These are phyloP conservation scores for Aspergillus amoenus DNA, from an alignment of 2,329 filamentous ascomycete genomes.

Conservation along the genomic window DNA sequence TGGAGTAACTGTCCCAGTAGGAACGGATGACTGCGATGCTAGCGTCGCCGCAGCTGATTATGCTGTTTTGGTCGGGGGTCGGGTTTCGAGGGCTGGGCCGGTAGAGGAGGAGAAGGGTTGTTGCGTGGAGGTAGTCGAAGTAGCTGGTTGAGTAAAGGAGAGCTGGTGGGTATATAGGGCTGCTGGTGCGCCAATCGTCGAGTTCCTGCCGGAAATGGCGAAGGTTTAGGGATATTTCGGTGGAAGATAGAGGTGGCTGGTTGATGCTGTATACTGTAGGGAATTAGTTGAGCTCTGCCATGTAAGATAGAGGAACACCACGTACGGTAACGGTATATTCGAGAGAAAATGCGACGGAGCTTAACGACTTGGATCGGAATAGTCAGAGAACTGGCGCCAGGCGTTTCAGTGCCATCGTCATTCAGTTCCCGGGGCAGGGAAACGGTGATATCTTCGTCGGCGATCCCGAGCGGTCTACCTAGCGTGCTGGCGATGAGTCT, in stretches of 20 bases:
- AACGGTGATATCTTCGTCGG: constrained; percentile 44
- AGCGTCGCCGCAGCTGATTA: constrained; percentile 40
- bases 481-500: constrained; percentile 41
- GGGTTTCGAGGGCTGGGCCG: constrained; percentile 40
- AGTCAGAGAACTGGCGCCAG: constrained; percentile 37
- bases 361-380: constrained; percentile 39
- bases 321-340: constrained; percentile 40
- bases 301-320: neutral
- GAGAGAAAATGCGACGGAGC: constrained; percentile 39
- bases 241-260: constrained; percentile 27
- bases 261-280: constrained; percentile 34
- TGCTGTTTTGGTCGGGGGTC: constrained; percentile 35
- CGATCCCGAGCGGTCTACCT: constrained; percentile 40
- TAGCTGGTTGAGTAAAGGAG: constrained; percentile 43
- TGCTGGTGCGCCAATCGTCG: constrained; percentile 38
- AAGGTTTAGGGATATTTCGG: constrained; percentile 29
- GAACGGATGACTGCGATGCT: constrained; percentile 40
- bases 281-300: neutral
- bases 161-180: constrained; percentile 36
- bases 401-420: constrained; percentile 39
- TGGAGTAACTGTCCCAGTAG: constrained; percentile 41
- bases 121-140: constrained; percentile 42
- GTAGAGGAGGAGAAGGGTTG: constrained; percentile 39
- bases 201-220: constrained; percentile 37
- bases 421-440: constrained; percentile 39